Evolutionary conservation across 1,139 yeast species (phyloP).

Genomic region (Eremothecium cymbalariae): DNA sequence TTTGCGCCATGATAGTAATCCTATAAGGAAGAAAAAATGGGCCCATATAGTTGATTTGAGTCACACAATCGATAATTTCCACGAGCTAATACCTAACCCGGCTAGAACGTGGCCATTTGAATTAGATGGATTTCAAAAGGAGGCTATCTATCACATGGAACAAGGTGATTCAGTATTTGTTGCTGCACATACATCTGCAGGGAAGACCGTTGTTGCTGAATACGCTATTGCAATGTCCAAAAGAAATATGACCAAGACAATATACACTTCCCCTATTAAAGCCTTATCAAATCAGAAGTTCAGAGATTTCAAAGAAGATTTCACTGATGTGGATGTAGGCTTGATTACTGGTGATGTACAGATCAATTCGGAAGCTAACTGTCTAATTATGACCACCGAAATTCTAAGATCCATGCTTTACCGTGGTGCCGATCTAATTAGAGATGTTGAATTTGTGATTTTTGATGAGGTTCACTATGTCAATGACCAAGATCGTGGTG

Average conservation of each 20-base stretch:
- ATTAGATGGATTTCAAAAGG: constrained; percentile 93
- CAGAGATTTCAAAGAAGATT: constrained; percentile 83
- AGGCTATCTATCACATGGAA: constrained; percentile 89
- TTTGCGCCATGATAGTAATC: constrained; percentile 31
- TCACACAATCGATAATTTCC: constrained; percentile 74
- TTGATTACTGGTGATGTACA: constrained; percentile 98
- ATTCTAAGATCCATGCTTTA: constrained; percentile 87
- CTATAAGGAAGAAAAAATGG: constrained; percentile 57
- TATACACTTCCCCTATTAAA: constrained; percentile 94
- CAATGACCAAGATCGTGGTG: constrained; percentile 95
- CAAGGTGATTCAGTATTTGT: constrained; percentile 93
- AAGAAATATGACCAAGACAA: constrained; percentile 85
- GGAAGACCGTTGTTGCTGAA: constrained; percentile 98
- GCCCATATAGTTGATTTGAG: constrained; percentile 91
- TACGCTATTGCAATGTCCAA: constrained; percentile 95
- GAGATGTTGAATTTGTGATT: constrained; percentile 95
- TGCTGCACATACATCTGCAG: constrained; percentile 98
- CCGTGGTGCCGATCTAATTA: constrained; percentile 88
- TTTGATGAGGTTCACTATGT: constrained; percentile 96
- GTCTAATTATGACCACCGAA: constrained; percentile 97
- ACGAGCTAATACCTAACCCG: constrained; percentile 81
- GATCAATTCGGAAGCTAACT: constrained; percentile 92
- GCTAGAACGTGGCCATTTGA: constrained; percentile 89
- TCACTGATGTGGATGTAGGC: constrained; percentile 76
- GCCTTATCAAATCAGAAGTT: constrained; percentile 95